phyloP scores from a whole-genome alignment of 1,139 yeast genomes.

The Protomyces inouyei region DNA sequence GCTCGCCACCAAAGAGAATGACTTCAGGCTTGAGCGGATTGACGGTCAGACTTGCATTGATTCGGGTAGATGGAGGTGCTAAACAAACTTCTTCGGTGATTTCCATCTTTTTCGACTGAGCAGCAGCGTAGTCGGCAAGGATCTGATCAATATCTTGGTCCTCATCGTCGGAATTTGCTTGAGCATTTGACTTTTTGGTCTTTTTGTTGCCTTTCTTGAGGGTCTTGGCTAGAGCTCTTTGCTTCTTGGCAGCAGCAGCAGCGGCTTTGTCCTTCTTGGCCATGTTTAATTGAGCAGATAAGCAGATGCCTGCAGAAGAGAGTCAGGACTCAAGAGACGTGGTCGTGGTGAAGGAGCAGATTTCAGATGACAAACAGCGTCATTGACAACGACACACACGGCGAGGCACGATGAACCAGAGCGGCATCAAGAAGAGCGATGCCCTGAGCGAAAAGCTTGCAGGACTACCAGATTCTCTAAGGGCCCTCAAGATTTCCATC shows the following conservation, averaged over 20 bases:
- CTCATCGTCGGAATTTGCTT: constrained; percentile 53
- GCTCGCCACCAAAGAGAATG: constrained; percentile 85
- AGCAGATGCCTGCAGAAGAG: no score
- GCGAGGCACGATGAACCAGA: constrained; percentile 10
- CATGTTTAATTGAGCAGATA: not conserved
- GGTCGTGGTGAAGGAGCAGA: not conserved
- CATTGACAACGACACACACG: not conserved
- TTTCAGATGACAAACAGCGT: not conserved
- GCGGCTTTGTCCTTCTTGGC: constrained; percentile 25
- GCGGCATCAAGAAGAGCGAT: constrained; percentile 14
- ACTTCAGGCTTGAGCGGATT: constrained; percentile 58
- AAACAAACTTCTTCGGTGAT: constrained; percentile 54
- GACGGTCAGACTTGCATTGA: constrained; percentile 74
- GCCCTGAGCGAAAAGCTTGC: not conserved
- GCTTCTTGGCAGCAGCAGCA: constrained; percentile 64
- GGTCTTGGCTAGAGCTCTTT: constrained; percentile 69
- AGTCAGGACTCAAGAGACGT: no score
- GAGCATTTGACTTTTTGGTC: constrained; percentile 64
- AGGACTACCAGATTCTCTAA: not conserved
- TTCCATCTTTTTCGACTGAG: constrained; percentile 71
- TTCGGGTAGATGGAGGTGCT: constrained; percentile 59
- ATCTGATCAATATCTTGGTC: constrained; percentile 85
- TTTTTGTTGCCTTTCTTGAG: constrained; percentile 67
- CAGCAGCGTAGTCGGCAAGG: constrained; percentile 53
- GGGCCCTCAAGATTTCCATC: constrained; percentile 22